Evolutionary conservation across 768 basidiomycete species (phyloP), one percentile per base, ranked within the genome.

Genomic region (Pisolithus orientalis): DNA sequence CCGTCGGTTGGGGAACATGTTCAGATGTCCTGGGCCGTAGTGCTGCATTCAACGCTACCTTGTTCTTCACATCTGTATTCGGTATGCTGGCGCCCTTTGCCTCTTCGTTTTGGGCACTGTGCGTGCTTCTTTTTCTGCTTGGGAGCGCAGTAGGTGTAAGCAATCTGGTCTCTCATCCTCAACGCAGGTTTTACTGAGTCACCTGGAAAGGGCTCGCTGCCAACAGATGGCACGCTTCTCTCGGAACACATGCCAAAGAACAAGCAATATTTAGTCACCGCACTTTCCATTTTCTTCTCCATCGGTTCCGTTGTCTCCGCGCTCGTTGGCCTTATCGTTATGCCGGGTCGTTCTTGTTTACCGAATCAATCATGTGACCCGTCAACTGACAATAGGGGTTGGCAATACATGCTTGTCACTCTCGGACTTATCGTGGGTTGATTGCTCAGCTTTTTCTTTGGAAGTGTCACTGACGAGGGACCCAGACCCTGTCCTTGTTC

Each of bases 281-380:
- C 86, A 0, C 79, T 96, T 24, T 93, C 92, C 4, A 80, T 94
- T n/a, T 98, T 97, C 74, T 97, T 97, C 75, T 94, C 92, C 6
- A 70, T 96, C 38, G 95, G 95, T 44, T 85, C 94, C 0, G 90
- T 98, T 40, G 66, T 96, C 5, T 75, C 92, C 1, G 91, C 94
- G 0, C 64, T 92, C 9, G 81, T 94, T 34, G 91, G 84, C 37
- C 78, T 94, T 32, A 49, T 86, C 45, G 76, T 94, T 49, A 79
- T 99, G 34, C 96, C 96, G 1, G 71, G 75, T 14, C 77, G 80
- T 58, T 89, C 89, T 0, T 91, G 89, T 59, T 71, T 73, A n/a
- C 62, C 66, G 24, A 61, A 4, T 62, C 67, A 45, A 47, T 67
- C 75, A 0, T 96, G 94, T 67, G 80, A 87, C 59, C 78, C 87